A percentile compares a stretch with the other conserved stretches of the same genome.
Evolutionary conservation across 805 yeast genomes (phyloP).

Genomic region (Yarrowia divulgata): DNA sequence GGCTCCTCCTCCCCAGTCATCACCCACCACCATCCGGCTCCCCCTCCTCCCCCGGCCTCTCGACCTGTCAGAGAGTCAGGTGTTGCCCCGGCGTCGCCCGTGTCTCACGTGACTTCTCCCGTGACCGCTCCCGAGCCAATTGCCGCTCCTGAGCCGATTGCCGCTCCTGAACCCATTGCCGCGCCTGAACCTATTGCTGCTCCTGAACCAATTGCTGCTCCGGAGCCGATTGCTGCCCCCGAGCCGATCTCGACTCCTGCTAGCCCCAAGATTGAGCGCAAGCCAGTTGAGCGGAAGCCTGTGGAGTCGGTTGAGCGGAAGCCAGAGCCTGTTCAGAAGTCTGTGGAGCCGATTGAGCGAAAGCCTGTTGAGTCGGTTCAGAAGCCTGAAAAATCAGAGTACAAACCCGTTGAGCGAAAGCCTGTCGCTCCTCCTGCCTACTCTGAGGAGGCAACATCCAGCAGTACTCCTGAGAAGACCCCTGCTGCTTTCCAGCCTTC

Average conservation of each 20-base stretch:
- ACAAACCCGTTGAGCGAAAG: slow-evolving; percentile 3
- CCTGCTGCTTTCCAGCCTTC: too few relatives aligned
- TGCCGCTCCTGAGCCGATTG: background rate
- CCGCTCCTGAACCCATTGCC: background rate
- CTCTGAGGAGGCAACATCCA: too few relatives aligned
- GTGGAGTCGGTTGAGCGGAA: background rate
- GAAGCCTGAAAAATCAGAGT: background rate
- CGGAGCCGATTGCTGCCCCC: background rate
- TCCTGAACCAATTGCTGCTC: slow-evolving; percentile 6
- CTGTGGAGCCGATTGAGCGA: background rate
- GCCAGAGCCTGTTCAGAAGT: background rate
- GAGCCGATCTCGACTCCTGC: slow-evolving; percentile 2
- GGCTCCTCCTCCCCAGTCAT: background rate
- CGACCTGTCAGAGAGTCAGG: slow-evolving; percentile 10
- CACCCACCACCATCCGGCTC: slow-evolving; percentile 24
- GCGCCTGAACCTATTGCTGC: background rate
- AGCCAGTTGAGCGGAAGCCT: background rate
- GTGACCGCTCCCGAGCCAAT: slow-evolving; percentile 3
- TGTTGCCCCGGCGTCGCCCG: background rate
- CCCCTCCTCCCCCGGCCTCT: slow-evolving; percentile 13
- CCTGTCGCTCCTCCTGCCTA: background rate
- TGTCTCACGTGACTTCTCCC: background rate
- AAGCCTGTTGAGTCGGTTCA: background rate
- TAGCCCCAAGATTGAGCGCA: background rate
- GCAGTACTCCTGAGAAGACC: background rate